phyloP scores from a whole-genome alignment of 2,329 filamentous ascomycete species.

The Chrysoporthe puriensis region DNA sequence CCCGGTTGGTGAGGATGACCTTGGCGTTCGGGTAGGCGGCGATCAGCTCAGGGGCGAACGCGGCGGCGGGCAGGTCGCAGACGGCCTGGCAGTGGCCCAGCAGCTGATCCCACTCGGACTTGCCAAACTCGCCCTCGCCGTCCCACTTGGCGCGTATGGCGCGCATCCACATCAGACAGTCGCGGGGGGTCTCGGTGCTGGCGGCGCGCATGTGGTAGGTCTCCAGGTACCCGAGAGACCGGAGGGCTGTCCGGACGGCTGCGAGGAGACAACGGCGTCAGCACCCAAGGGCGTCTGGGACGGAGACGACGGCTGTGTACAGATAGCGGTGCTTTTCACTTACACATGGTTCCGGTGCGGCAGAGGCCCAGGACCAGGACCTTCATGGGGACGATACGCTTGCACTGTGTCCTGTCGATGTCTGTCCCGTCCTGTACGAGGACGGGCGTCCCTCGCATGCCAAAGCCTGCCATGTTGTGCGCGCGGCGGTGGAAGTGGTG shows the following conservation, averaged over 20 bases:
- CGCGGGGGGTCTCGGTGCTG: conserved; percentile 28
- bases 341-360: conserved; percentile 40
- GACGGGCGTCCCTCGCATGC: conserved; percentile 18
- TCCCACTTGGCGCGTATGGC: conserved; percentile 35
- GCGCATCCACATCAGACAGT: conserved; percentile 33
- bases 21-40: conserved; percentile 53
- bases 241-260: conserved; percentile 26
- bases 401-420: conserved; percentile 68
- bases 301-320: too few relatives aligned
- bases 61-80: conserved; percentile 27
- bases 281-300: not conserved
- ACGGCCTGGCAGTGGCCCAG: conserved; percentile 46
- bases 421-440: conserved; percentile 48
- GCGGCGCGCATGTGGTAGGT: conserved; percentile 29
- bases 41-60: conserved; percentile 49
- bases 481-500: not conserved
- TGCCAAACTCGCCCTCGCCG: conserved; percentile 35
- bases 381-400: conserved; percentile 71
- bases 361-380: conserved; percentile 72
- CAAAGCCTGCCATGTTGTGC: conserved; percentile 14
- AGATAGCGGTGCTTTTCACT: not conserved
- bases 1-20: conserved; percentile 48
- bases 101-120: conserved; percentile 49
- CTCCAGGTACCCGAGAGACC: conserved; percentile 27
- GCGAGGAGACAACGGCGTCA: not conserved